phyloP scores from a whole-genome alignment of 768 basidiomycete species.

The Suillus discolor region DNA sequence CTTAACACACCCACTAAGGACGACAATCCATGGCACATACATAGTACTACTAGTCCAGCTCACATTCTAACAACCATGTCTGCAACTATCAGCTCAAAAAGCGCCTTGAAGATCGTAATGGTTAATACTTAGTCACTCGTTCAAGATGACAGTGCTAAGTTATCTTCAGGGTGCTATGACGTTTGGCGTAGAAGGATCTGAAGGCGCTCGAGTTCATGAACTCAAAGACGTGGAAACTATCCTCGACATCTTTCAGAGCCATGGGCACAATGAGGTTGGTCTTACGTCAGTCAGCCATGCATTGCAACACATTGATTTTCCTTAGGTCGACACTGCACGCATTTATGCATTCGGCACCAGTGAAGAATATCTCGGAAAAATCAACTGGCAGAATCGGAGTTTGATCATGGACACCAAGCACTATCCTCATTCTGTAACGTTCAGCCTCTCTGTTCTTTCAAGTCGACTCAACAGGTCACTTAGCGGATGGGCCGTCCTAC shows the following conservation, averaged over 20 bases:
- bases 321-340: conserved; percentile 32
- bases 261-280: conserved; percentile 57
- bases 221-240: conserved; percentile 51
- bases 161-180: conserved; percentile 53
- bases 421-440: conserved; percentile 39
- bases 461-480: neutral
- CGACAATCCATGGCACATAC: neutral
- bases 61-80: conserved; percentile 24
- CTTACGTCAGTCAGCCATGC: neutral
- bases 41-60: neutral
- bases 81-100: conserved; percentile 35
- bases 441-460: neutral
- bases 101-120: conserved; percentile 53
- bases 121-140: conserved; percentile 23
- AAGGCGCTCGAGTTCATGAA: conserved; percentile 51
- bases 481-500: conserved; percentile 2
- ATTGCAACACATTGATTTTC: neutral
- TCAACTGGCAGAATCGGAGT: conserved; percentile 50
- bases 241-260: conserved; percentile 53
- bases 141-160: neutral
- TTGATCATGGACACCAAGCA: conserved; percentile 64
- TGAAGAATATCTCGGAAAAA: conserved; percentile 49
- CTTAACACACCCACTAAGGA: neutral
- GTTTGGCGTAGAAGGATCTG: conserved; percentile 51
- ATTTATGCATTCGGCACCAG: conserved; percentile 32